phyloP scores from a whole-genome alignment of 345 rosid species.

The Erucastrum elatum region DNA sequence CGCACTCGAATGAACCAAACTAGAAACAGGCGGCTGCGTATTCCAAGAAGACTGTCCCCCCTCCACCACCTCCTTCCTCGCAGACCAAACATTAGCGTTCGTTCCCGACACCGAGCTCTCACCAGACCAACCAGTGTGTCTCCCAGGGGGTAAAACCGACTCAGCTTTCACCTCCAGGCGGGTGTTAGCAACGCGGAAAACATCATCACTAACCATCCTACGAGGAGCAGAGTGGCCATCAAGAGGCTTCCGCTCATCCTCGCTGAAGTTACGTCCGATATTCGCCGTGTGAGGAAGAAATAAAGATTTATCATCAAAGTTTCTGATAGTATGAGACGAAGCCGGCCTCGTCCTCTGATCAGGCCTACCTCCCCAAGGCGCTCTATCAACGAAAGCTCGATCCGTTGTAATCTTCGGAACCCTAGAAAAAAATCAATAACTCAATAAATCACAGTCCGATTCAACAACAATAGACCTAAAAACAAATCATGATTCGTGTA shows the following conservation, averaged over 20 bases:
- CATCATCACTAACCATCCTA: slow-evolving; percentile 62
- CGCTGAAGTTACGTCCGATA: slow-evolving; percentile 77
- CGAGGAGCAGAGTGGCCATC: slow-evolving; percentile 67
- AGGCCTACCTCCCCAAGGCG: slow-evolving; percentile 65
- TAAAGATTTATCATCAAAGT: slow-evolving; percentile 71
- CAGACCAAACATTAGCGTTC: slow-evolving; percentile 57
- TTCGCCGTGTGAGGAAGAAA: slow-evolving; percentile 52
- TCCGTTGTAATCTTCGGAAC: slow-evolving; percentile 50
- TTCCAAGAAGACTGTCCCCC: slow-evolving; percentile 52
- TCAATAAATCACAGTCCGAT: slow-evolving; percentile 12
- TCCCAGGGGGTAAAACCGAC: slow-evolving; percentile 41
- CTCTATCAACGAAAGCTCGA: slow-evolving; percentile 59
- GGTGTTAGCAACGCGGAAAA: slow-evolving; percentile 40
- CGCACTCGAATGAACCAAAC: slow-evolving; percentile 68
- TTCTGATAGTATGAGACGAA: slow-evolving; percentile 60
- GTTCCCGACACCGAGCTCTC: slow-evolving; percentile 44
- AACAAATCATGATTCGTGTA: slow-evolving; percentile 9
- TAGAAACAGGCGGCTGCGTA: slow-evolving; percentile 51
- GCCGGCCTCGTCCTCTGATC: slow-evolving; percentile 65
- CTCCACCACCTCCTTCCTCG: slow-evolving; percentile 63
- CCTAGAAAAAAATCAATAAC: slow-evolving; percentile 33
- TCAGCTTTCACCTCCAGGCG: slow-evolving; percentile 51
- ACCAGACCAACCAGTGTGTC: slow-evolving; percentile 35
- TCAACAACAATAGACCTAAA: slow-evolving; percentile 14
- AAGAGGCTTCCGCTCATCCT: slow-evolving; percentile 81